Conservation (phyloP, 306 rosid species). For the Ammopiptanthus mongolicus region DNA sequence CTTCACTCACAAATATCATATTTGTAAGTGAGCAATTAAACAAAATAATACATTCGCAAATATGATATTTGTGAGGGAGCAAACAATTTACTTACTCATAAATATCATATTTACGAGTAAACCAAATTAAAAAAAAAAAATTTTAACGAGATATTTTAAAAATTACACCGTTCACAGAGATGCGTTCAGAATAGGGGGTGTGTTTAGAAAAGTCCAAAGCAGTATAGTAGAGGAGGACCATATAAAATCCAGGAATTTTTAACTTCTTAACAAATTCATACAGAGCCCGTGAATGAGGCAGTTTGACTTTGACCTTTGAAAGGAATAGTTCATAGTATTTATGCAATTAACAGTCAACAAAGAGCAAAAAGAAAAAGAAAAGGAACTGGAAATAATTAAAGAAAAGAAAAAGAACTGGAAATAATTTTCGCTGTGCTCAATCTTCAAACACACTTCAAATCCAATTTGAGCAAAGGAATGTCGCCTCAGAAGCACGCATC, state of each 20-base stretch:
- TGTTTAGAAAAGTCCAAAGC: no score
- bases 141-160: no score
- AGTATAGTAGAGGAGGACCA: not conserved
- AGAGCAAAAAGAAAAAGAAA: not conserved
- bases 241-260: not conserved
- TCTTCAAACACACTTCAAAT: conserved; percentile 18
- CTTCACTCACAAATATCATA: no score
- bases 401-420: not conserved
- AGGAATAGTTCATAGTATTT: conserved; percentile 10
- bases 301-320: not conserved
- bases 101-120: no score
- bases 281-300: not conserved
- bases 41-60: no score
- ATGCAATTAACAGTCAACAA: not conserved
- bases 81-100: no score
- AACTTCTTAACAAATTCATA: not conserved
- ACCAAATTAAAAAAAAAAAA: no score
- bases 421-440: not conserved
- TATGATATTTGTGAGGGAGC: no score
- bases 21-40: no score
- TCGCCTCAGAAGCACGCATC: conserved; percentile 81
- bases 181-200: not conserved
- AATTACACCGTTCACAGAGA: no score
- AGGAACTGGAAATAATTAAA: not conserved
- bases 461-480: conserved; percentile 5